Conservation (phyloP, 805 yeast genomes). For the Pachysolen tannophilus region DNA sequence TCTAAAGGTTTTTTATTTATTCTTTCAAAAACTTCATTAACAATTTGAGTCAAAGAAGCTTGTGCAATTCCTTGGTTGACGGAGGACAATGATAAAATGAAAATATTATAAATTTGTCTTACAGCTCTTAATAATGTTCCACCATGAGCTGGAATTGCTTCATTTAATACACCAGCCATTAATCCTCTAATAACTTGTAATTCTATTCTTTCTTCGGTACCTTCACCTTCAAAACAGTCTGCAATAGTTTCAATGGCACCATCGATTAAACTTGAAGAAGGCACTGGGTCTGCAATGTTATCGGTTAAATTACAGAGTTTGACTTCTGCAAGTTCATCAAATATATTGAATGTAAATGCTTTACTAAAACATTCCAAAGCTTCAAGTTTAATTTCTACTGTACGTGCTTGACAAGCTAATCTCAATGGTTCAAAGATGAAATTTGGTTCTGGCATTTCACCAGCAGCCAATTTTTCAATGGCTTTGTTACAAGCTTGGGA, state of each 20-base stretch:
- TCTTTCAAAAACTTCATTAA: conserved; percentile 77
- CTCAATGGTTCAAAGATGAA: conserved; percentile 75
- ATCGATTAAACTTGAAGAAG: conserved; percentile 39
- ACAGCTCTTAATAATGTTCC: conserved; percentile 82
- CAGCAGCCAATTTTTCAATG: conserved; percentile 31
- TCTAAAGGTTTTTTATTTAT: too few species aligned
- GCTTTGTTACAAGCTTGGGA: conserved; percentile 30
- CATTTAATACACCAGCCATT: conserved; percentile 79
- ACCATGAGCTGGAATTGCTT: conserved; percentile 81
- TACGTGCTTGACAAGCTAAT: conserved; percentile 62
- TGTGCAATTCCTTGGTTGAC: conserved; percentile 92
- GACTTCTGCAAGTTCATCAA: conserved; percentile 49
- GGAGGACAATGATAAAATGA: conserved; percentile 73
- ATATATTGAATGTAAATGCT: conserved; percentile 76
- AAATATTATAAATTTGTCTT: conserved; percentile 88
- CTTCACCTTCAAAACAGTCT: conserved; percentile 84
- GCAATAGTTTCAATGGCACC: conserved; percentile 80
- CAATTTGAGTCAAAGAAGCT: conserved; percentile 88
- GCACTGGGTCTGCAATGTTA: conserved; percentile 18
- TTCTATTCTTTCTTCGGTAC: conserved; percentile 83
- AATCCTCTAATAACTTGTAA: conserved; percentile 89
- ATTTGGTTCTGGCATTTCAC: conserved; percentile 33
- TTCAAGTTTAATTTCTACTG: conserved; percentile 54
- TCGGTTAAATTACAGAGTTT: conserved; percentile 30
- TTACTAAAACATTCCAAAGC: conserved; percentile 86